Evolutionary conservation across 352 stramenopile species (phyloP).

Genomic region (Pythium utonaiense): DNA sequence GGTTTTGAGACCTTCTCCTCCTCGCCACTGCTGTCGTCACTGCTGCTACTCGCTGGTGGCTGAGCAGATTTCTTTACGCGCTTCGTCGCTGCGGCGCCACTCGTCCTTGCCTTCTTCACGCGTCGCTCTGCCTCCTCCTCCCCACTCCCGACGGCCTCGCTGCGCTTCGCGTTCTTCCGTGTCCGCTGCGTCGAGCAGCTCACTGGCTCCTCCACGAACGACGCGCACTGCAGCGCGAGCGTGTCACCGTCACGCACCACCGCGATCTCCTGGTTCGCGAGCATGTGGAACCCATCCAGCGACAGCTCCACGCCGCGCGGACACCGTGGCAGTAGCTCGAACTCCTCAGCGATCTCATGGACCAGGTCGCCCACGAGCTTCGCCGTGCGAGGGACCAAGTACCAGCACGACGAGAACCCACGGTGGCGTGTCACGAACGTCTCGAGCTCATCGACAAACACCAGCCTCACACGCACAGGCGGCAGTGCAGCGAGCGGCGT

Average conservation of each 20-base stretch:
- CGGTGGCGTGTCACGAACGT: conserved; percentile 38
- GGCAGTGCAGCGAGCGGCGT: not conserved
- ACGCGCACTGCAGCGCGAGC: conserved; percentile 44
- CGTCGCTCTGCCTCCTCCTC: not conserved
- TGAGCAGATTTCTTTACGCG: not conserved
- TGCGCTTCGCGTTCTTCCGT: conserved; percentile 4
- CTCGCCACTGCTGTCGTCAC: conserved; percentile 14
- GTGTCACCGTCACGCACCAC: conserved; percentile 65
- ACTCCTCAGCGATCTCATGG: conserved; percentile 51
- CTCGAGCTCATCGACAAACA: conserved; percentile 54
- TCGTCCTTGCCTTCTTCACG: not conserved
- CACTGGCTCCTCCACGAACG: conserved; percentile 14
- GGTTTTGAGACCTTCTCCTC: not conserved
- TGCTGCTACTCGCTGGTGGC: not conserved
- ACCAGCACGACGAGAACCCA: conserved; percentile 68
- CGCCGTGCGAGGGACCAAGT: conserved; percentile 40
- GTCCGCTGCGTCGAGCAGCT: not conserved
- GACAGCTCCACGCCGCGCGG: conserved; percentile 48
- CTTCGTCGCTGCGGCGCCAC: not conserved
- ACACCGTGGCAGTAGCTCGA: conserved; percentile 43
- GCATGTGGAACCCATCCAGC: conserved; percentile 54
- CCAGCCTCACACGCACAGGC: conserved; percentile 35
- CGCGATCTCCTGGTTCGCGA: conserved; percentile 51
- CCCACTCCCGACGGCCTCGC: not conserved
- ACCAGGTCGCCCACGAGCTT: conserved; percentile 61